A percentile compares a stretch with the other conserved stretches of the same genome.
Evolutionary conservation across 192 early-diverging fungal species (phyloP).

Genomic region (Entophlyctis helioformis): DNA sequence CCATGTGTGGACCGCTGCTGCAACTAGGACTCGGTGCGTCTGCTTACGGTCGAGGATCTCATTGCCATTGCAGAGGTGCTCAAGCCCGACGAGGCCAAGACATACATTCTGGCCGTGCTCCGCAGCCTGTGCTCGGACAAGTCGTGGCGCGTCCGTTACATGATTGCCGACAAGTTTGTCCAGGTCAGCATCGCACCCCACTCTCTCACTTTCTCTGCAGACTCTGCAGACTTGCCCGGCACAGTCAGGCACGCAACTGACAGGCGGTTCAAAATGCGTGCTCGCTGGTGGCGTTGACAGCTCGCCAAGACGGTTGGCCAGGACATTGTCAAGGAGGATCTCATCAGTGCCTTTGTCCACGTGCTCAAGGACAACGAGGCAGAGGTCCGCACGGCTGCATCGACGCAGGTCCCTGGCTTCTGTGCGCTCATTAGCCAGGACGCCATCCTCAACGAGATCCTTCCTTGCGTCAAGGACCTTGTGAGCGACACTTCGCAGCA

Average conservation of each 20-base stretch:
- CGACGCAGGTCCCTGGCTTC: conserved; percentile 80
- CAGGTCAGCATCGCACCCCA: conserved; percentile 36
- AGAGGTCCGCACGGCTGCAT: conserved; percentile 91
- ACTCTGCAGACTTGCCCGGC: neutral
- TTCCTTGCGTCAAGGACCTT: conserved; percentile 87
- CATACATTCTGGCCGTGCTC: conserved; percentile 58
- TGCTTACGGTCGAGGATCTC: conserved; percentile 85
- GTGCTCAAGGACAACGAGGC: conserved; percentile 93
- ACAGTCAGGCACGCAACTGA: too few relatives aligned
- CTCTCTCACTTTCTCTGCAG: neutral
- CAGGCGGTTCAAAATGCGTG: too few relatives aligned
- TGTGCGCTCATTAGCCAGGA: conserved; percentile 65
- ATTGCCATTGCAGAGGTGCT: conserved; percentile 79
- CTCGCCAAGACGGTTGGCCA: conserved; percentile 68
- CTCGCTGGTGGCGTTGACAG: conserved; percentile 25
- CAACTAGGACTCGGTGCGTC: conserved; percentile 92
- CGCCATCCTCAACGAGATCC: conserved; percentile 63
- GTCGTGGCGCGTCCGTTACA: conserved; percentile 97
- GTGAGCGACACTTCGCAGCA: conserved; percentile 94
- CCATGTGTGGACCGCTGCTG: conserved; percentile 25
- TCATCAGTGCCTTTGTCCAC: conserved; percentile 73
- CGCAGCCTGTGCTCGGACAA: conserved; percentile 76
- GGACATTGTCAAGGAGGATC: conserved; percentile 70
- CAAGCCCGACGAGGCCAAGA: conserved; percentile 62
- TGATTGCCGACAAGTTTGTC: conserved; percentile 98